Evolutionary conservation across 2,329 filamentous ascomycete species (phyloP).

Genomic region (Dothideomycetidae sp.): DNA sequence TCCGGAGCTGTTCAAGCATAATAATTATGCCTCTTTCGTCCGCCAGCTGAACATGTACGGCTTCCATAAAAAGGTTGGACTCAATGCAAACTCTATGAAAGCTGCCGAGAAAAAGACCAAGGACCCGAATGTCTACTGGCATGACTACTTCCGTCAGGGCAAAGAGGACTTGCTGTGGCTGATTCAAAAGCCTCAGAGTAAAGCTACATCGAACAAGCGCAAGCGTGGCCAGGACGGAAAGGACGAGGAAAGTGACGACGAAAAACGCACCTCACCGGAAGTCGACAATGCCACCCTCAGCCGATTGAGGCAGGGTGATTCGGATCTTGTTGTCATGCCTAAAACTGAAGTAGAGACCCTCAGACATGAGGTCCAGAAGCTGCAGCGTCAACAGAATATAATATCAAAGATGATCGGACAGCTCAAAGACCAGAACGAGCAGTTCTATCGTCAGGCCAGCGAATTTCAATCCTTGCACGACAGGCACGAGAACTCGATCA

Average conservation of each 20-base stretch:
- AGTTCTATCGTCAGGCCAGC: slow-evolving; percentile 74
- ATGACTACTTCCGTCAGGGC: slow-evolving; percentile 87
- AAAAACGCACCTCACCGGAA: slow-evolving; percentile 30
- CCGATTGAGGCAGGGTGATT: slow-evolving; percentile 18
- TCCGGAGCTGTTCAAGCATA: slow-evolving; percentile 64
- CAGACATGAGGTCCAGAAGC: slow-evolving; percentile 62
- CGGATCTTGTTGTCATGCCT: slow-evolving; percentile 36
- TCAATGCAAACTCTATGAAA: slow-evolving; percentile 95
- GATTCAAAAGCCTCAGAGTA: slow-evolving; percentile 85
- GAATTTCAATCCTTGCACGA: slow-evolving; percentile 86
- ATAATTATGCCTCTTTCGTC: slow-evolving; percentile 66
- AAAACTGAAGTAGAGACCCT: slow-evolving; percentile 65
- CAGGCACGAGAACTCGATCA: slow-evolving; percentile 96
- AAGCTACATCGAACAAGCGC: slow-evolving; percentile 34
- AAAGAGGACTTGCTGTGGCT: slow-evolving; percentile 89
- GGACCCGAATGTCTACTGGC: slow-evolving; percentile 94
- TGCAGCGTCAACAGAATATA: slow-evolving; percentile 73
- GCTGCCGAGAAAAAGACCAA: slow-evolving; percentile 87
- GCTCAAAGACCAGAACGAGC: slow-evolving; percentile 71
- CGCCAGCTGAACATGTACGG: slow-evolving; percentile 50
- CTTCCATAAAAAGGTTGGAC: slow-evolving; percentile 42
- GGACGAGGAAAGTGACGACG: slow-evolving; percentile 60
- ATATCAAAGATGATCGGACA: slow-evolving; percentile 73
- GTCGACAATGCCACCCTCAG: slow-evolving; percentile 28
- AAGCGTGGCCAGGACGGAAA: slow-evolving; percentile 37